Percentiles rank a stretch among this genome's conserved stretches.
Conservation (phyloP, 2,329 filamentous ascomycete species). For the Xylaria sp. region DNA sequence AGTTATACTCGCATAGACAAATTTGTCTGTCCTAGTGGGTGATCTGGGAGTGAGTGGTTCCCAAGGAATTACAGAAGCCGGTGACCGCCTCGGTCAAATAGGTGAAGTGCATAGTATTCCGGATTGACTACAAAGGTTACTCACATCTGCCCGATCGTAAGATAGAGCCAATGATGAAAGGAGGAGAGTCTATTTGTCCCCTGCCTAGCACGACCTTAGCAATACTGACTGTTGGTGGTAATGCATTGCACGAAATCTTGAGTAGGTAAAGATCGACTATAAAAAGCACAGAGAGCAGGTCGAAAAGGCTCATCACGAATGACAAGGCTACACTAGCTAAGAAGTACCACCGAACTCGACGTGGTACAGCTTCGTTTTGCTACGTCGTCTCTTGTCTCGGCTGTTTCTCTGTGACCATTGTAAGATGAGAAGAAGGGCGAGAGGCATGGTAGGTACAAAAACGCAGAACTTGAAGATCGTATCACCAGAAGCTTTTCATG, state of each 20-base stretch:
- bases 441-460: not conserved
- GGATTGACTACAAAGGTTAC: constrained; percentile 8
- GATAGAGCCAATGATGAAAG: not conserved
- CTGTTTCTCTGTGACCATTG: not conserved
- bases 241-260: constrained; percentile 14
- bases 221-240: constrained; percentile 25
- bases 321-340: constrained; percentile 3
- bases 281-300: constrained; percentile 1
- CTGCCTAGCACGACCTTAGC: constrained; percentile 16
- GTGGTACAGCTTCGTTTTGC: constrained; percentile 7
- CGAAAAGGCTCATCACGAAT: constrained; percentile 7
- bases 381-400: not conserved
- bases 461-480: too few species aligned
- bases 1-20: constrained; percentile 29
- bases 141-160: constrained; percentile 16
- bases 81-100: not conserved
- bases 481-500: not conserved
- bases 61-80: constrained; percentile 27
- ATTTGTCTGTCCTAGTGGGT: constrained; percentile 16
- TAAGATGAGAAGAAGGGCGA: not conserved
- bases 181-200: constrained; percentile 17
- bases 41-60: constrained; percentile 23
- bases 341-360: constrained; percentile 10
- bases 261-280: constrained; percentile 14
- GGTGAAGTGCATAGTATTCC: constrained; percentile 22